Conservation (phyloP, 495 filamentous ascomycete species). For the Xylaria grammica region DNA sequence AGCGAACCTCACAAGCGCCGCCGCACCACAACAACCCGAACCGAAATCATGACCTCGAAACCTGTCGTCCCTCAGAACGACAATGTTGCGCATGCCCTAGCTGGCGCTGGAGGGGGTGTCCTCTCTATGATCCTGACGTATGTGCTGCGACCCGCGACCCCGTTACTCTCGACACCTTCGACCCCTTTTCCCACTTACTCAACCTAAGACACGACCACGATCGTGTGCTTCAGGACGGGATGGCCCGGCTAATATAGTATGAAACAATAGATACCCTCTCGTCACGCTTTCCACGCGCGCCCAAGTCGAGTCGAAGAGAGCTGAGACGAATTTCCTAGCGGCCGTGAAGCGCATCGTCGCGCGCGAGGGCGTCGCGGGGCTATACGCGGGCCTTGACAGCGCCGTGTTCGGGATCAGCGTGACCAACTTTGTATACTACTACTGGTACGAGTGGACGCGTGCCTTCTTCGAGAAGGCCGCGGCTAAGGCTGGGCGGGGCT, state of each 20-base stretch:
- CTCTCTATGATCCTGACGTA: slow-evolving; percentile 95
- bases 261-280: slow-evolving; percentile 78
- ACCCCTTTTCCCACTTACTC: no score
- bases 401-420: slow-evolving; percentile 97
- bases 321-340: slow-evolving; percentile 77
- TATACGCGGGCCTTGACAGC: slow-evolving; percentile 87
- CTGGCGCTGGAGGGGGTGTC: slow-evolving; percentile 88
- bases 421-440: slow-evolving; percentile 99
- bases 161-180: neutral
- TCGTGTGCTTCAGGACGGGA: no score
- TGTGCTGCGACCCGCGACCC: slow-evolving; percentile 23
- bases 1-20: neutral
- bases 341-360: slow-evolving; percentile 86
- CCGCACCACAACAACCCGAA: neutral
- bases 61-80: slow-evolving; percentile 72
- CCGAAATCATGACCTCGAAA: slow-evolving; percentile 46
- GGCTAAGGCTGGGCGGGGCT: slow-evolving; percentile 71
- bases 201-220: no score
- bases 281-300: slow-evolving; percentile 97
- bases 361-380: slow-evolving; percentile 83
- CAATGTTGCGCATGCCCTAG: slow-evolving; percentile 88
- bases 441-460: slow-evolving; percentile 99
- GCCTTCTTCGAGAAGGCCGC: slow-evolving; percentile 86
- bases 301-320: slow-evolving; percentile 95
- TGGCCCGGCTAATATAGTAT: no score